phyloP scores from a whole-genome alignment of 805 yeast species.

The Saccharomycopsis vini region DNA sequence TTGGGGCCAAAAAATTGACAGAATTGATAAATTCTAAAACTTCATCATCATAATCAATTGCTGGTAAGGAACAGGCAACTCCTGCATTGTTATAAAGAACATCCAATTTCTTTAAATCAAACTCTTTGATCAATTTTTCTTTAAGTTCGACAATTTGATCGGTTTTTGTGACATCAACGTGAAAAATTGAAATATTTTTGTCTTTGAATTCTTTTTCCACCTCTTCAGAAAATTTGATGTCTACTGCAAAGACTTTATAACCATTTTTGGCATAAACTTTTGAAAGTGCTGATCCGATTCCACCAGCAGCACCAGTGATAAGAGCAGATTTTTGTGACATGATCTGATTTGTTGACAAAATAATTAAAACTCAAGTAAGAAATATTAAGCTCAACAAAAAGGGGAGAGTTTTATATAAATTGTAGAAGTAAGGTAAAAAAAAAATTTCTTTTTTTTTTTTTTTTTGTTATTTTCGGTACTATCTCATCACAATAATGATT shows the following conservation, averaged over 20 bases:
- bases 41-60: constrained; percentile 52
- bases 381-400: no score
- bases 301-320: constrained; percentile 48
- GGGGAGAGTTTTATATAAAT: no score
- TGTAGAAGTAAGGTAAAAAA: no score
- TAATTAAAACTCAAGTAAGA: no score
- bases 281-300: constrained; percentile 43
- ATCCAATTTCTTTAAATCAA: constrained; percentile 44
- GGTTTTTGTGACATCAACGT: constrained; percentile 48
- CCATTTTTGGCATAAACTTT: constrained; percentile 43
- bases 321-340: constrained; percentile 22
- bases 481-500: no score
- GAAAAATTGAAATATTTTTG: constrained; percentile 37
- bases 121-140: constrained; percentile 31
- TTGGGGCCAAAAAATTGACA: constrained; percentile 64
- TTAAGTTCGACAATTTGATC: constrained; percentile 39
- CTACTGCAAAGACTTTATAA: constrained; percentile 50
- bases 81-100: constrained; percentile 70
- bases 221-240: constrained; percentile 53
- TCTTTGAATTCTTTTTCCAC: constrained; percentile 38
- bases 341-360: no score
- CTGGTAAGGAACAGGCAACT: constrained; percentile 65
- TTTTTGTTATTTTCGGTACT: no score
- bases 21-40: constrained; percentile 41
- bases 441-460: no score